Base-by-base conservation (phyloP, 2,329 filamentous ascomycete species). In the Botrytis tulipae region DNA sequence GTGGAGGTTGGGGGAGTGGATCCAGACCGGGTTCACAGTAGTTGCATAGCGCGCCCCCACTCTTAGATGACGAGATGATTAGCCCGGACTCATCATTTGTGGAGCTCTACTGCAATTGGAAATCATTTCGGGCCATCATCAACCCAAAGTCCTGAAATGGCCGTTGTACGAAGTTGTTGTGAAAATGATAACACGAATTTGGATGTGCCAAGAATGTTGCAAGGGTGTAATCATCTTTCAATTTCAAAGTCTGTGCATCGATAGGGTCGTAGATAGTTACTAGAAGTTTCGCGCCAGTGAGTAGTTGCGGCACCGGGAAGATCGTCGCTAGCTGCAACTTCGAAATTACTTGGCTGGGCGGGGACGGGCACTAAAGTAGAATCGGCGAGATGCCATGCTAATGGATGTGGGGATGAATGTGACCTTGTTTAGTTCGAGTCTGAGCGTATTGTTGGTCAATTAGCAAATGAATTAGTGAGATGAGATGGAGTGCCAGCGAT, bases 31-130 rank as follows among this genome's bases (percentile, higher is more conserved):
- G 48, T 57, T 25, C 14, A 69, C 25, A 57, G 66, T 69, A 32
- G 35, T 3, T 68, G 66, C 48, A 69, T 42, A 44, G 12, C 6
- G 6, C 48, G 20, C 66, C 66, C 66, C 66, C 66, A 69, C 66
- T 69, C 22, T 69, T 29, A 42, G 48, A 57, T 69, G 66, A 69
- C 48, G 66, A 69, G 48, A 69, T 69, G 66, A 69, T 69, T 40
- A 69, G 40, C 37, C 37, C 37, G 35, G 48, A 51, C 18, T 69
- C 35, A 57, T 44, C 48, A 42, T 32, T 32, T 69, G 35, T 57
- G 66, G 66, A 69, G 35, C 37, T 57, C 66, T 22, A 16, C 54
- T 25, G 16, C n/a, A 51, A 42, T 18, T 29, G 48, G n/a, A 42
- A n/a, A 69, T 42, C 20, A 20, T 48, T 25, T 37, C 66, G 29